Evolutionary conservation across 768 basidiomycete genomes (phyloP).

Genomic region (Leccinum variicolor): DNA sequence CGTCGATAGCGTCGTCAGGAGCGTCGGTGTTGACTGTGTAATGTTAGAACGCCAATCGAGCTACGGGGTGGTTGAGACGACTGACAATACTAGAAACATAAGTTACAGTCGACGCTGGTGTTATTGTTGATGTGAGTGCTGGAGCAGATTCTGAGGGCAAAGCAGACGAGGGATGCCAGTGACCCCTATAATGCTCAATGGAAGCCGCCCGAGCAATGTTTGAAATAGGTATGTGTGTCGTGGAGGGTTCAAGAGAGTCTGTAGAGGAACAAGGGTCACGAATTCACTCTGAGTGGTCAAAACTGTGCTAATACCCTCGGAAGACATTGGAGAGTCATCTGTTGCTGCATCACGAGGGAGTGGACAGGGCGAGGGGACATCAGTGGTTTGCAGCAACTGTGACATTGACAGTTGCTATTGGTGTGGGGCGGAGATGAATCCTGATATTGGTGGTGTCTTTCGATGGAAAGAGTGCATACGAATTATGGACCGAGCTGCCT

Average conservation of each 20-base stretch:
- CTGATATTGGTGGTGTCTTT: not conserved
- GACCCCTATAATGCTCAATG: not conserved
- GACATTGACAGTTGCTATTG: not conserved
- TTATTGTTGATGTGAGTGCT: not conserved
- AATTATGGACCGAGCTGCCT: not conserved
- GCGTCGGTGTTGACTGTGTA: not conserved
- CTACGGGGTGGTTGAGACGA: not conserved
- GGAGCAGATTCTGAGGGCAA: not conserved
- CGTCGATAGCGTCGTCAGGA: conserved; percentile 1
- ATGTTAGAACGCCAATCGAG: not conserved
- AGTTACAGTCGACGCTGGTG: not conserved
- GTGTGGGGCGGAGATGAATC: not conserved
- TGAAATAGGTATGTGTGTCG: not conserved
- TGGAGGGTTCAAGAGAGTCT: not conserved
- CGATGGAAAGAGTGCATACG: not conserved
- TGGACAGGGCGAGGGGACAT: not conserved
- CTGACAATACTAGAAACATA: not conserved
- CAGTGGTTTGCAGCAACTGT: not conserved
- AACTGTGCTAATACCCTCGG: not conserved
- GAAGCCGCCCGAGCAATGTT: not conserved
- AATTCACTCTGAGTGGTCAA: not conserved
- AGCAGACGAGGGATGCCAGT: not conserved
- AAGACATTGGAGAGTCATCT: not conserved
- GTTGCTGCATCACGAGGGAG: not conserved
- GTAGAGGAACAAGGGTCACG: not conserved